Evolutionary conservation across 169 alveolate genomes (phyloP), one percentile per base, ranked within the genome.

Genomic region (Eimeria falciformis): DNA sequence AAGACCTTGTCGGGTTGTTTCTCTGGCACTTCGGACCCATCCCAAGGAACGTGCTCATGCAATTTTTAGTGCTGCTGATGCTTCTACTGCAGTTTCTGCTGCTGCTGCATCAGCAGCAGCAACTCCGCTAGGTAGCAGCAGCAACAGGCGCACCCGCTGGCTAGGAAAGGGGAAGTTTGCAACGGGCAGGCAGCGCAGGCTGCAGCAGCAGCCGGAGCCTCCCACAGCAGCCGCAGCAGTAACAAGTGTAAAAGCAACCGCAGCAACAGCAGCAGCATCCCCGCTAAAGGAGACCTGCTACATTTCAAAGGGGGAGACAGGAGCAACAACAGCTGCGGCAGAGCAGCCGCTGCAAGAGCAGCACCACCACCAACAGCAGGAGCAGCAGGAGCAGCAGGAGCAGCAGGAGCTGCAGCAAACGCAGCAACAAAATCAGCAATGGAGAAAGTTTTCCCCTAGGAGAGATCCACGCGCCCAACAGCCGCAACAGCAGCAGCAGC

Each of bases 41-140:
- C 18, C 27, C 17, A 66, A 25, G 33, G 77, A 25, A 23, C 77
- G 43, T 25, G n/a, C n/a, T n/a, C n/a, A n/a, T n/a, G n/a, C n/a
- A n/a, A n/a, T n/a, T n/a, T 45, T 23, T 14, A 18, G 45, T 5
- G 45, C 78, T 66, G 78, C 78, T 66, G 78, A 37, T 23, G 78
- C 45, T 5, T 37, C 78, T 66, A 45, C 78, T 6, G 78, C 78
- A 6, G 3, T 45, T 5, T 0, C 78, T 25, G 18, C 58, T 50
- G 58, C 58, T 50, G 58, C 58, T 50, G 58, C 58, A 14, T 14
- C 58, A 50, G 58, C 58, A 50, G 58, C 58, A 50, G 58, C 58
- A 50, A 14, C 58, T 9, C 21, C 58, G 14, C 21, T 14, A n/a
- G 14, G 58, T 14, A 50, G 58, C 58, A 50, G 58, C 58, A 50